phyloP scores from a whole-genome alignment of 2,329 filamentous ascomycete species.

The Lecanicillium sp. region DNA sequence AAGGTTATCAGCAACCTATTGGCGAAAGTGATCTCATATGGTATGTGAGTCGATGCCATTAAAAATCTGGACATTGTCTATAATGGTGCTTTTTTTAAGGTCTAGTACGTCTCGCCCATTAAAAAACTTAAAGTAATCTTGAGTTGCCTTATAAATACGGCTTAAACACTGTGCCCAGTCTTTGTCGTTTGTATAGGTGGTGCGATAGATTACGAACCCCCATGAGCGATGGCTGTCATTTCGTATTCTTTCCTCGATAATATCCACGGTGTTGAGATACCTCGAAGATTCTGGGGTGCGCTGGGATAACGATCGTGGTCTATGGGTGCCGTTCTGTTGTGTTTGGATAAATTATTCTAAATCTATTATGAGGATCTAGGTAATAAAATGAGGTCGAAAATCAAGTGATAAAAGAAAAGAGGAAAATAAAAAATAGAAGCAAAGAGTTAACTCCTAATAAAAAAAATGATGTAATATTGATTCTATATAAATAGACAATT shows the following conservation, averaged over 20 bases:
- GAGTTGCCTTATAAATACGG: not conserved
- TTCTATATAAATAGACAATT: conserved; percentile 1
- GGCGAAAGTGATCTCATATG: conserved; percentile 5
- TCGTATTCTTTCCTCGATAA: conserved; percentile 5
- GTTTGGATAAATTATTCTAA: conserved; percentile 5
- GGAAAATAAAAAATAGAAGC: not conserved
- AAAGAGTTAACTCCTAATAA: not conserved
- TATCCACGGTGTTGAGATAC: conserved; percentile 4
- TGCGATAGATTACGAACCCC: conserved; percentile 10
- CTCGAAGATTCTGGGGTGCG: conserved; percentile 1
- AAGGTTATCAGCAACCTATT: conserved; percentile 4
- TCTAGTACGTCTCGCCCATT: conserved; percentile 6
- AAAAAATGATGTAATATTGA: not conserved
- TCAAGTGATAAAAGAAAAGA: not conserved
- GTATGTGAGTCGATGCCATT: conserved; percentile 4
- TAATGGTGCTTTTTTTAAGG: not conserved
- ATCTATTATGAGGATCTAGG: conserved; percentile 1
- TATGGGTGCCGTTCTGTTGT: conserved; percentile 3
- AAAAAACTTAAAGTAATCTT: conserved; percentile 2
- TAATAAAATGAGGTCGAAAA: not conserved
- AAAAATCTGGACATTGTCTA: conserved; percentile 1
- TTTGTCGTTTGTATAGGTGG: conserved; percentile 2
- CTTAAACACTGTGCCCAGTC: conserved; percentile 3
- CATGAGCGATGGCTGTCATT: conserved; percentile 1
- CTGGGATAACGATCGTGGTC: conserved; percentile 4